These are phyloP conservation scores for Acacia confusa DNA, from an alignment of 306 rosid genomes.

Conservation along the genomic window DNA sequence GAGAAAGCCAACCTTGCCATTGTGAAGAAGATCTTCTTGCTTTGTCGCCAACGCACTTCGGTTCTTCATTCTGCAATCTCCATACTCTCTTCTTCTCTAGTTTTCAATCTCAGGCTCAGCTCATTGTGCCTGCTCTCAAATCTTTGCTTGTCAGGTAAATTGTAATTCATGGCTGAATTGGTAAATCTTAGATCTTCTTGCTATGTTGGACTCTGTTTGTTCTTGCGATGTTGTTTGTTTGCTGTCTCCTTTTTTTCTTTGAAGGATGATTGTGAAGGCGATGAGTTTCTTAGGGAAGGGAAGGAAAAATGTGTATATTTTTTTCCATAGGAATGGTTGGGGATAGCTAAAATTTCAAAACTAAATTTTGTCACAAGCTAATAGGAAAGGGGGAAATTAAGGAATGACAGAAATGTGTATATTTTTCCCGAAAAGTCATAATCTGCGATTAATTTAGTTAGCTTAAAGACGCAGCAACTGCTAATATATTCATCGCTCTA, in stretches of 20 bases:
- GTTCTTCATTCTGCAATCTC: too few relatives aligned
- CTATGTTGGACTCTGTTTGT: too few relatives aligned
- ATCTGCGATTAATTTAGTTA: background rate
- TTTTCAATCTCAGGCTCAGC: too few relatives aligned
- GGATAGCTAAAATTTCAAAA: constrained; percentile 33
- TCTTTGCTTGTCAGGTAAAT: too few relatives aligned
- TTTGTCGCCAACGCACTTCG: too few relatives aligned
- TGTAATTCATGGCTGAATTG: too few relatives aligned
- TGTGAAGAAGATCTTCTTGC: too few relatives aligned
- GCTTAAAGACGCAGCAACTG: constrained; percentile 34
- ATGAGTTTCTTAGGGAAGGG: constrained; percentile 6
- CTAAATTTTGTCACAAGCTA: constrained; percentile 18
- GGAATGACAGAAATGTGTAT: background rate
- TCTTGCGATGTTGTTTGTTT: background rate
- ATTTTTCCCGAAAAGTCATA: constrained; percentile 31
- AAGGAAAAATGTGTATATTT: background rate
- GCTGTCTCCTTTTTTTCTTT: background rate
- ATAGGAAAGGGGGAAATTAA: background rate
- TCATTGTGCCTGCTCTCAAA: too few relatives aligned
- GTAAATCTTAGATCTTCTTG: too few relatives aligned
- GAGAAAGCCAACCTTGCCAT: too few relatives aligned
- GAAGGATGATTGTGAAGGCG: background rate
- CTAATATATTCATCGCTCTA: background rate
- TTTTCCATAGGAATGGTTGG: constrained; percentile 6
- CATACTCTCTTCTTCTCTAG: too few relatives aligned